Conservation (phyloP, 2,329 filamentous ascomycete species). For the Aspergillus jensenii region DNA sequence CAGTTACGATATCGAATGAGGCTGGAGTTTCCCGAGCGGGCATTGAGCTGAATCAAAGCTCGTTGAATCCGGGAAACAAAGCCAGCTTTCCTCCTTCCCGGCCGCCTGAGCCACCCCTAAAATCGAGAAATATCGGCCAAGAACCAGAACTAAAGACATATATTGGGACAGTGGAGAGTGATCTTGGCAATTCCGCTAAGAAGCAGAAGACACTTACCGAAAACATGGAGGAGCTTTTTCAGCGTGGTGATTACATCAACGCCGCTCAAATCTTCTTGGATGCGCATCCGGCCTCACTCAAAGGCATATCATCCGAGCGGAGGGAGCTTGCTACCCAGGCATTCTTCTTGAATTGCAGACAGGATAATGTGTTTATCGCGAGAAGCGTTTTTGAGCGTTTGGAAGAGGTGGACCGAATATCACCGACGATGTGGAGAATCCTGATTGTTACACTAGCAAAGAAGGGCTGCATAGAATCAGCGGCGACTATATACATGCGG, state of each 20-base stretch:
- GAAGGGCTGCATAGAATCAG: slow-evolving; percentile 37
- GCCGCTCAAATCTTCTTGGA: slow-evolving; percentile 39
- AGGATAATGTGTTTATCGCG: slow-evolving; percentile 40
- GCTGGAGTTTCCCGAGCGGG: background rate
- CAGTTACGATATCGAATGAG: background rate
- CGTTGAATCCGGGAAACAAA: background rate
- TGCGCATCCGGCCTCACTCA: slow-evolving; percentile 19
- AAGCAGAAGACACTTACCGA: slow-evolving; percentile 16
- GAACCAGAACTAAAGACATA: background rate
- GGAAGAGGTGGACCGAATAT: slow-evolving; percentile 31
- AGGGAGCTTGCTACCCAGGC: slow-evolving; percentile 31
- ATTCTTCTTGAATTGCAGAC: slow-evolving; percentile 38
- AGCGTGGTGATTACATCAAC: slow-evolving; percentile 31
- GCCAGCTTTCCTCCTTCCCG: background rate
- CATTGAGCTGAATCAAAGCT: background rate
- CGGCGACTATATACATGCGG: slow-evolving; percentile 33
- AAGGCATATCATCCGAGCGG: slow-evolving; percentile 25
- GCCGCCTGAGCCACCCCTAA: background rate
- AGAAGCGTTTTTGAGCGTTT: slow-evolving; percentile 36
- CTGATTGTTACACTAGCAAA: slow-evolving; percentile 38
- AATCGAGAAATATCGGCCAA: background rate
- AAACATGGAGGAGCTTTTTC: slow-evolving; percentile 27
- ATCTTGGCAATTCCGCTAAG: background rate
- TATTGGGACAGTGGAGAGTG: background rate
- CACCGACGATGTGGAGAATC: slow-evolving; percentile 36